Conservation (phyloP, 2,329 filamentous ascomycete genomes). For the Fusarium temperatum region DNA sequence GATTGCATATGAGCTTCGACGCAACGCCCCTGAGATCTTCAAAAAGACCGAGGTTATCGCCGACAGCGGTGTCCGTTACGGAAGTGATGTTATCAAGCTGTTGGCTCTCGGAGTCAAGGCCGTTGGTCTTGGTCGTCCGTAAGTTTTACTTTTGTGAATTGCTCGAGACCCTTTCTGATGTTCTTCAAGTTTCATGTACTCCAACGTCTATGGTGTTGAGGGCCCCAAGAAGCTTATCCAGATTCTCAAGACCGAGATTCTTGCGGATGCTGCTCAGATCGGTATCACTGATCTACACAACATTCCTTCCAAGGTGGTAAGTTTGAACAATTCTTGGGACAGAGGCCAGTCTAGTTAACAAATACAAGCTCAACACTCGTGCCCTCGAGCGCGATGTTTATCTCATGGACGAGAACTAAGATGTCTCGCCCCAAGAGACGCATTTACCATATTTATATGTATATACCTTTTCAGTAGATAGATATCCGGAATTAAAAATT, state of each 20-base stretch:
- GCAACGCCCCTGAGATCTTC: conserved; percentile 50
- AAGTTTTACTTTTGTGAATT: neutral
- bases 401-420: conserved; percentile 31
- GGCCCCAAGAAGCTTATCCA: conserved; percentile 58
- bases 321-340: neutral
- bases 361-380: conserved; percentile 37
- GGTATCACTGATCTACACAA: conserved; percentile 43
- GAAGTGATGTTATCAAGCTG: conserved; percentile 52
- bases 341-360: neutral
- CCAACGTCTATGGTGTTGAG: conserved; percentile 58
- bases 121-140: conserved; percentile 54
- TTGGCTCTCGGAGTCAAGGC: conserved; percentile 52
- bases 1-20: conserved; percentile 45
- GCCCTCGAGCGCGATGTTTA: conserved; percentile 40
- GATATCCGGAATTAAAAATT: rapidly evolving
- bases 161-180: neutral
- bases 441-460: neutral
- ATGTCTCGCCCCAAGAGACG: rapidly evolving
- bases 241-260: conserved; percentile 59
- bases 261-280: conserved; percentile 47
- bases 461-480: neutral
- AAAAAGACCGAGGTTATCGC: conserved; percentile 49
- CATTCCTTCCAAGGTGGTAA: conserved; percentile 35
- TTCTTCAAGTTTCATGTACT: conserved; percentile 54
- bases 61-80: conserved; percentile 51